Conservation (phyloP, 345 rosid genomes). For the Melaleuca quinquenervia region DNA sequence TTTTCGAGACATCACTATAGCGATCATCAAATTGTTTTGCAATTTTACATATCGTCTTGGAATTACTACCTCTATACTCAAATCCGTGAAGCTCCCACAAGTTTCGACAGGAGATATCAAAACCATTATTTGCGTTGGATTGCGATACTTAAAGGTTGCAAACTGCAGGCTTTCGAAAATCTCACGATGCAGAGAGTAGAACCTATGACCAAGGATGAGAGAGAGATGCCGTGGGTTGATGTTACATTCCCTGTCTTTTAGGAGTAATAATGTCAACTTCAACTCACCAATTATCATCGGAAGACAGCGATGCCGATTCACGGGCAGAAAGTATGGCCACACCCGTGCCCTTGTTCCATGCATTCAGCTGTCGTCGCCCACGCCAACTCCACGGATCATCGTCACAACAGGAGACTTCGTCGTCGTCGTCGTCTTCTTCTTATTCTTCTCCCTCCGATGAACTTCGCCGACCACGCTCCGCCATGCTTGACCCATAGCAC, state of each 20-base stretch:
- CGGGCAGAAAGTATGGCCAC: not conserved
- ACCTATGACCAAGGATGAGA: not conserved
- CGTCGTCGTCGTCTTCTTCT: not conserved
- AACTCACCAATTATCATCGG: not conserved
- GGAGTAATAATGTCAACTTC: not conserved
- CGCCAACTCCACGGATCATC: not conserved
- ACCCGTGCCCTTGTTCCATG: not conserved
- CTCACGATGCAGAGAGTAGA: not conserved
- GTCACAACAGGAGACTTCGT: not conserved
- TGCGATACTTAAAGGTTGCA: not conserved
- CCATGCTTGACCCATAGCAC: not conserved
- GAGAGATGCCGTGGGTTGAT: not conserved
- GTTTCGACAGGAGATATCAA: not conserved
- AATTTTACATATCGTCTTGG: not conserved
- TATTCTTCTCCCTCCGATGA: not conserved
- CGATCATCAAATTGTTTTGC: not conserved
- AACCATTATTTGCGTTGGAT: not conserved
- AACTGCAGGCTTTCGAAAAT: not conserved
- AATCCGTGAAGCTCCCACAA: not conserved
- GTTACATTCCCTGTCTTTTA: not conserved
- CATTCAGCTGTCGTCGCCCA: not conserved
- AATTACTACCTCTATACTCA: not conserved
- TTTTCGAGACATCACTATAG: not conserved
- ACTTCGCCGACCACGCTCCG: not conserved
- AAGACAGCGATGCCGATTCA: not conserved